These are phyloP conservation scores for Vitis hybrid DNA, from an alignment of 177 flowering plant species.

Conservation along the genomic window DNA sequence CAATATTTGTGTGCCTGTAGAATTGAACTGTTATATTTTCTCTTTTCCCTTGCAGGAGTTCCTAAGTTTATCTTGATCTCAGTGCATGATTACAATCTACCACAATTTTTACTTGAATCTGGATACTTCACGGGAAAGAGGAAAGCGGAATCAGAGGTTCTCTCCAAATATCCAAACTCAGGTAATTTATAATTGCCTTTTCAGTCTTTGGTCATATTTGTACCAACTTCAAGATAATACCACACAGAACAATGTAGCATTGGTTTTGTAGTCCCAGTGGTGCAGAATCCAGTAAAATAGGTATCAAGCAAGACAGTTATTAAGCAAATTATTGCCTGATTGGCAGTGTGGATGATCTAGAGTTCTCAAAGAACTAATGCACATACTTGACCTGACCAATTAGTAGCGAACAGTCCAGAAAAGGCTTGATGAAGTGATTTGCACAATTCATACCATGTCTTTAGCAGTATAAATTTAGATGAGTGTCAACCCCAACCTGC, in stretches of 20 bases:
- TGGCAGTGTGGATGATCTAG: no score
- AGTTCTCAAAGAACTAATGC: not conserved
- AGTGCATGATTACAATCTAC: slow-evolving; percentile 95
- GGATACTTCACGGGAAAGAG: slow-evolving; percentile 96
- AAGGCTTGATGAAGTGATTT: no score
- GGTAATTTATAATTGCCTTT: slow-evolving; percentile 39
- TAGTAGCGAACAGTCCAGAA: no score
- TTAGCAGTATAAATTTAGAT: no score
- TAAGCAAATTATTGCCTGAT: not conserved
- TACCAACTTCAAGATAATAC: not conserved
- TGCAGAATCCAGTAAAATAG: not conserved
- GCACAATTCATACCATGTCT: no score
- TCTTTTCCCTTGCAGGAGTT: slow-evolving; percentile 56
- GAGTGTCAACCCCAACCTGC: no score
- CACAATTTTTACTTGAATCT: slow-evolving; percentile 74
- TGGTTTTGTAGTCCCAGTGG: not conserved
- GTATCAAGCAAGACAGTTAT: not conserved
- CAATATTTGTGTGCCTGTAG: not conserved
- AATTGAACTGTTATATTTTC: not conserved
- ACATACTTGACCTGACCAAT: no score
- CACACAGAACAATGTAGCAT: not conserved
- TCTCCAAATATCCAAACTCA: slow-evolving; percentile 73
- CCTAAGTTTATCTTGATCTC: slow-evolving; percentile 92
- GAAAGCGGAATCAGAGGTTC: slow-evolving; percentile 91
- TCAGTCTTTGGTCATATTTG: not conserved